phyloP scores from a whole-genome alignment of 2,329 filamentous ascomycete genomes.

The Dothistroma septosporum region DNA sequence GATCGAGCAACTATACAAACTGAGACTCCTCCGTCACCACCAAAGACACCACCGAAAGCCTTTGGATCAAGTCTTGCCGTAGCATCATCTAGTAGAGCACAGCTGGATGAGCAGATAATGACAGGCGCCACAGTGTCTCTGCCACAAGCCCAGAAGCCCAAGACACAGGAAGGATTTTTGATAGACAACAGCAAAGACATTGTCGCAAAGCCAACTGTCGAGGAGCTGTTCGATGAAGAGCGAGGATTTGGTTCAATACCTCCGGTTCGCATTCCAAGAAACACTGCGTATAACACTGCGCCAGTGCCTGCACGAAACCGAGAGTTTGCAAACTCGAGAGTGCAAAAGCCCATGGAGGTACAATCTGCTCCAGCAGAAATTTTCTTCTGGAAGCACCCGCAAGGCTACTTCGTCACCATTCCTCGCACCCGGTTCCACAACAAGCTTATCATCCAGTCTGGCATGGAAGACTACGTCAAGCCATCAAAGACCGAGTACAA shows the following conservation, averaged over 20 bases:
- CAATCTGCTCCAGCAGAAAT: constrained; percentile 10
- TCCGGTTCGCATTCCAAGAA: constrained; percentile 30
- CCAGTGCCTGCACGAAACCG: constrained; percentile 9
- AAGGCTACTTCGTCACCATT: constrained; percentile 29
- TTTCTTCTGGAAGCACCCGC: constrained; percentile 21
- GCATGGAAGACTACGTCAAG: constrained; percentile 8
- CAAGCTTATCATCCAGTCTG: constrained; percentile 20
- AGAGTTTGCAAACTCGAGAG: constrained; percentile 18
- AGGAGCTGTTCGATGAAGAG: constrained; percentile 43
- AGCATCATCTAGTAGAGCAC: constrained; percentile 62
- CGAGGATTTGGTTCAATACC: constrained; percentile 47
- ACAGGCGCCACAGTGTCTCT: constrained; percentile 67
- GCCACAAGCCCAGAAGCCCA: constrained; percentile 39
- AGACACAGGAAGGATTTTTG: constrained; percentile 23
- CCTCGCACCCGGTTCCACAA: constrained; percentile 23
- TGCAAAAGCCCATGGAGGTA: constrained; percentile 15
- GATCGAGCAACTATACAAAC: constrained; percentile 55
- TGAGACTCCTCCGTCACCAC: constrained; percentile 35
- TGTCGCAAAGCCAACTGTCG: constrained; percentile 40
- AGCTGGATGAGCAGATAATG: constrained; percentile 55
- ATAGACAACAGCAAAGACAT: constrained; percentile 35
- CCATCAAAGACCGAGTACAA: constrained; percentile 9
- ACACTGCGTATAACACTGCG: constrained; percentile 22
- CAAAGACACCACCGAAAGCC: constrained; percentile 38
- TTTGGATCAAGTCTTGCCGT: constrained; percentile 49